Evolutionary conservation across 2,329 filamentous ascomycete genomes (phyloP).

Genomic region (Colletotrichum abscissum): DNA sequence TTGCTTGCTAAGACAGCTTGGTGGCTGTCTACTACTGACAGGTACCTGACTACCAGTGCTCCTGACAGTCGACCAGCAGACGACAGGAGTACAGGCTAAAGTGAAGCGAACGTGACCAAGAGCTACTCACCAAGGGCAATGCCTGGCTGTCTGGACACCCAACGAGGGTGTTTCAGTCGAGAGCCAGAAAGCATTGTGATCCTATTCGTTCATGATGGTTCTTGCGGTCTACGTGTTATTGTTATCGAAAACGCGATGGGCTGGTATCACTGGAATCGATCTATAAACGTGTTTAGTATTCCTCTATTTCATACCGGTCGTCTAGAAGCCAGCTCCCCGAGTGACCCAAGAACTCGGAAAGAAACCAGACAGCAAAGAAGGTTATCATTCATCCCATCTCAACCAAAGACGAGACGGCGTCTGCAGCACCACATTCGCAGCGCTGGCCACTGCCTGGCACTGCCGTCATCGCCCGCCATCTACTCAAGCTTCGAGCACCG

Average conservation of each 20-base stretch:
- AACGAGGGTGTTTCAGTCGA: constrained; percentile 16
- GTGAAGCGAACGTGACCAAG: constrained; percentile 4
- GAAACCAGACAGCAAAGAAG: constrained; percentile 2
- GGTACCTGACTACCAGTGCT: background rate
- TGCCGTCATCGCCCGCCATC: constrained; percentile 5
- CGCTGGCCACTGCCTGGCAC: constrained; percentile 24
- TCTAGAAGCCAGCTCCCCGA: background rate
- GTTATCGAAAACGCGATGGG: constrained; percentile 2
- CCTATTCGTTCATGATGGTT: constrained; percentile 3
- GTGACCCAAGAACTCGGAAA: background rate
- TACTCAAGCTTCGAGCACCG: background rate
- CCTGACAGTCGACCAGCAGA: background rate
- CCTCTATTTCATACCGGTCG: background rate
- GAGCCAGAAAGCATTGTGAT: background rate
- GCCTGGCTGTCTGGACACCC: constrained; percentile 9
- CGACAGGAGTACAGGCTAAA: background rate
- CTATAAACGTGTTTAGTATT: background rate
- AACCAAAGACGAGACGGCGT: constrained; percentile 28
- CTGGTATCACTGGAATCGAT: background rate
- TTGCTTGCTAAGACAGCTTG: constrained; percentile 21
- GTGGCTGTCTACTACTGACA: constrained; percentile 6
- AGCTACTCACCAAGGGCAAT: constrained; percentile 11
- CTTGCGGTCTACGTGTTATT: constrained; percentile 15
- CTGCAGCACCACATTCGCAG: constrained; percentile 24
- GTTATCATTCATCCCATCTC: constrained; percentile 23